Conservation (phyloP, 1,284 basidiomycete genomes). For the Cerrena zonata region DNA sequence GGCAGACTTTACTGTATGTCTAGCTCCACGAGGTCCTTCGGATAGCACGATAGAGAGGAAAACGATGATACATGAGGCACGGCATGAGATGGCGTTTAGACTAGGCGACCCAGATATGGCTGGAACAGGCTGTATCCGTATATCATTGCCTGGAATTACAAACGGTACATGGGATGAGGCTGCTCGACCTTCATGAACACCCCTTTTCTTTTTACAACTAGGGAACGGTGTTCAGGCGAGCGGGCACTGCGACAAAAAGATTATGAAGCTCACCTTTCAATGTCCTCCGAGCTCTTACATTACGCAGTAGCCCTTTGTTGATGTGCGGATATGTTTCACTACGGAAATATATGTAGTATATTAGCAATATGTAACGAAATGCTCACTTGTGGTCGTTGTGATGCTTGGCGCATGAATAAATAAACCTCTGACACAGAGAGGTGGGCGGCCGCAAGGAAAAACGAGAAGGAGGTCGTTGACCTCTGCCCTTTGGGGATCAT, state of each 20-base stretch:
- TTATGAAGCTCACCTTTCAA: not conserved
- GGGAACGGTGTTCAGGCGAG: not conserved
- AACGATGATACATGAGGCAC: too few species aligned
- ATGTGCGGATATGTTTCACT: not conserved
- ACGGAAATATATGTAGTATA: not conserved
- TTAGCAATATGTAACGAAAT: not conserved
- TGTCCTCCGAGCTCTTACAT: not conserved
- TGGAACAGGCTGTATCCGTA: too few species aligned
- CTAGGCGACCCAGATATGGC: too few species aligned
- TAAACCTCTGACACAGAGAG: not conserved
- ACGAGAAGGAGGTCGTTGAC: constrained; percentile 11
- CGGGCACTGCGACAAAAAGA: not conserved
- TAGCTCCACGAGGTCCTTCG: too few species aligned
- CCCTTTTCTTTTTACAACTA: not conserved
- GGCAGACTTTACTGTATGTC: too few species aligned
- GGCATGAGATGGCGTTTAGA: too few species aligned
- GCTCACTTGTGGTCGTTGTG: not conserved
- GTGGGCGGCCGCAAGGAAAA: constrained; percentile 24
- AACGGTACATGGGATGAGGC: too few species aligned
- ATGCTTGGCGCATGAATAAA: not conserved
- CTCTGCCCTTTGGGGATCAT: constrained; percentile 3
- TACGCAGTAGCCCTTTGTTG: not conserved
- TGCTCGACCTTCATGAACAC: too few species aligned
- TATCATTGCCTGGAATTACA: too few species aligned
- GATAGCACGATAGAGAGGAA: too few species aligned